Percentiles rank a stretch among this genome's conserved stretches.
Evolutionary conservation across 176 grass and related monocot species (phyloP).

Genomic region (Oryza nivara): DNA sequence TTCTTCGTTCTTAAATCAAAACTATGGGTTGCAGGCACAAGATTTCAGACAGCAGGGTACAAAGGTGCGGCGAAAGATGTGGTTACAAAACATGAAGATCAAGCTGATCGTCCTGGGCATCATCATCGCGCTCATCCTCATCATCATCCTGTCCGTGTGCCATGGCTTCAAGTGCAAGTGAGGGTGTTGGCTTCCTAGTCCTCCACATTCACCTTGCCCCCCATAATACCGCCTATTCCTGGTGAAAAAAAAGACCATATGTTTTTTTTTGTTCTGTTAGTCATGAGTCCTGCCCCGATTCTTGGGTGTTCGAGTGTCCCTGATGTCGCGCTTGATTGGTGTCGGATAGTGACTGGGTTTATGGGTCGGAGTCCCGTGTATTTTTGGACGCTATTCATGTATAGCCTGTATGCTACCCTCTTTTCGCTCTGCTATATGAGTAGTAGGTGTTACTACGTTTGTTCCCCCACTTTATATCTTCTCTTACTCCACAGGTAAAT

Average conservation of each 20-base stretch:
- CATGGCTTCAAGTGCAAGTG: constrained; percentile 90
- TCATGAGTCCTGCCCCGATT: constrained; percentile 34
- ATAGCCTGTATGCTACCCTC: constrained; percentile 51
- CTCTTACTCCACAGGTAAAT: not conserved
- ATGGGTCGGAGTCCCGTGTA: constrained; percentile 37
- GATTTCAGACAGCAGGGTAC: constrained; percentile 83
- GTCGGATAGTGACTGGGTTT: constrained; percentile 39
- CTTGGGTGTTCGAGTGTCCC: constrained; percentile 21
- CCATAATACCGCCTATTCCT: constrained; percentile 1
- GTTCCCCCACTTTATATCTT: not conserved
- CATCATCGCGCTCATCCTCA: constrained; percentile 84
- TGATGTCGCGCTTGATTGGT: constrained; percentile 47
- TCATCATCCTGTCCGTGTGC: constrained; percentile 90
- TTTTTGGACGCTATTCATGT: constrained; percentile 57
- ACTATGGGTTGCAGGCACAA: constrained; percentile 58
- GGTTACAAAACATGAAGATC: constrained; percentile 98
- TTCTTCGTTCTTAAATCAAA: not conserved
- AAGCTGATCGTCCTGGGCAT: constrained; percentile 90
- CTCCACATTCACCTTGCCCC: not conserved
- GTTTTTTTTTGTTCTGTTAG: constrained; percentile 46
- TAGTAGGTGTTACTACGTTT: constrained; percentile 42
- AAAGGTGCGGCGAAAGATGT: constrained; percentile 89
- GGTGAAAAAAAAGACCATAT: constrained; percentile 27
- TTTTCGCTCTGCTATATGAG: constrained; percentile 33
- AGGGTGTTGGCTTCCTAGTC: constrained; percentile 21